Percentiles rank a stretch among this genome's conserved stretches.
Conservation (phyloP, 2,329 filamentous ascomycete genomes). For the Periconia sp. region DNA sequence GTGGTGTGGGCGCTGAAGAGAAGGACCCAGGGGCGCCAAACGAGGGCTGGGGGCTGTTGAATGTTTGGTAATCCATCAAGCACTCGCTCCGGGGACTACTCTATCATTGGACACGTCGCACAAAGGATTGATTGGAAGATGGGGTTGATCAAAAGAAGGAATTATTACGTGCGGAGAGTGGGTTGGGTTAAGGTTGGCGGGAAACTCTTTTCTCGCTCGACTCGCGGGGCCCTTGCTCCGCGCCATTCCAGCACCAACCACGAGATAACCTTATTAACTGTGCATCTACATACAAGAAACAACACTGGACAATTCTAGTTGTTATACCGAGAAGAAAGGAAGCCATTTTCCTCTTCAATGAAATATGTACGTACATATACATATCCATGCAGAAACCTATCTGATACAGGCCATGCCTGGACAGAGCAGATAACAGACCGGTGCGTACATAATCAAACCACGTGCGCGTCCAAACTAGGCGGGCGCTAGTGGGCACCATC, state of each 20-base stretch:
- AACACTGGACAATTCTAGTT: too few species aligned
- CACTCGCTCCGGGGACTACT: constrained; percentile 12
- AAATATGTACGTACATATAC: too few species aligned
- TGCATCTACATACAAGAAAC: not conserved
- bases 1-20: constrained; percentile 17
- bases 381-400: too few species aligned
- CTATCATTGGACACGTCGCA: constrained; percentile 43
- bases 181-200: constrained; percentile 14
- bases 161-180: constrained; percentile 38
- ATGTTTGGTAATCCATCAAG: constrained; percentile 42
- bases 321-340: too few species aligned
- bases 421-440: too few species aligned
- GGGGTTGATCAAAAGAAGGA: constrained; percentile 30
- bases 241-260: not conserved
- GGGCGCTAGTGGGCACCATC: not conserved
- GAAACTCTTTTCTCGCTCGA: not conserved
- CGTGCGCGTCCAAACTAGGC: not conserved
- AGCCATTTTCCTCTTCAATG: too few species aligned
- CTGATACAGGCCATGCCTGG: too few species aligned
- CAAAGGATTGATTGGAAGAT: constrained; percentile 41
- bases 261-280: not conserved
- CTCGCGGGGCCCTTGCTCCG: not conserved
- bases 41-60: constrained; percentile 38
- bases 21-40: constrained; percentile 36
- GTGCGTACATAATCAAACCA: too few species aligned